Base-by-base conservation (phyloP, 2,329 filamentous ascomycete genomes). In the Hortaea werneckii region DNA sequence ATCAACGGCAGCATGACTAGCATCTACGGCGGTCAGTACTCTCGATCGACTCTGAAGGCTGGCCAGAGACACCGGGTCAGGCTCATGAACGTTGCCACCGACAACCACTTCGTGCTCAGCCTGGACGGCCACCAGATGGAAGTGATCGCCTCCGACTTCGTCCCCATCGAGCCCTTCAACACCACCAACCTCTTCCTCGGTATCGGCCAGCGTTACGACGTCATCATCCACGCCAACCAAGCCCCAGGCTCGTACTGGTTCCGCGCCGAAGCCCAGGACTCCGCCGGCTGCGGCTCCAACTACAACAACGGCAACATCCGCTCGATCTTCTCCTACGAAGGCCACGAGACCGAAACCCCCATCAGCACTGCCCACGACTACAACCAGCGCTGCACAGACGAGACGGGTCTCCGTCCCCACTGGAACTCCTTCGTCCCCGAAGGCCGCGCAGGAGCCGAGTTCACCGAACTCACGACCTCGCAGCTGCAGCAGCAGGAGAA, bases 41-140 rank as follows among this genome's bases (percentile, higher is more conserved):
- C 52, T 26, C 39, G 54, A 13, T 67, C 67, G 27, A 58, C 64
- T 10, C 57, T 62, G 52, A 58, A 29, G 44, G 50, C 54, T 8
- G 66, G 66, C 43, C 66, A 67, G 54, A 68, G 63, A 50, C 66
- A 74, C 51, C 58, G 65, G 39, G 54, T 75, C 30, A 60, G 67
- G 35, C 48, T 74, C 30, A 63, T 75, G 56, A 76, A 75, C 55
- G 64, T 63, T 10, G 67, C 65, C 11, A 61, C 70, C 8, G 68
- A 70, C 47, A 66, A 64, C 30, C 66, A 67, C 48, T 70, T 73
- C 53, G 60, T 57, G 49, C 68, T 65, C 59, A 63, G 41, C 50
- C 59, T 60, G 54, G 63, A 66, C 50, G 46, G 50, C 41, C 63
- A 65, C 50, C 48, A 42, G 13, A 58, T 67, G 51, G 58, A 58